phyloP scores from a whole-genome alignment of 495 filamentous ascomycete species.

The Apiosordaria backusii region DNA sequence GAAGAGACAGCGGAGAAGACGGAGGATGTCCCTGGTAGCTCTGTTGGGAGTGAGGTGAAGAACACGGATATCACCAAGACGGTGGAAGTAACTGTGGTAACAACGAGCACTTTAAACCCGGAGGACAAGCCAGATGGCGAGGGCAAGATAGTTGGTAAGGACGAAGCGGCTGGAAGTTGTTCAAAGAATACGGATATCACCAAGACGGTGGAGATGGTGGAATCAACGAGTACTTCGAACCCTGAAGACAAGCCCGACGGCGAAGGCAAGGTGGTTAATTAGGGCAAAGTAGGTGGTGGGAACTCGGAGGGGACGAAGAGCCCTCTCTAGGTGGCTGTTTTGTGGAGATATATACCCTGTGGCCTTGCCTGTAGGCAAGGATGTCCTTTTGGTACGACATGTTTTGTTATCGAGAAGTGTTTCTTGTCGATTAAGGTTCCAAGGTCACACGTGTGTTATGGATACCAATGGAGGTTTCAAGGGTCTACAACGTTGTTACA shows the following conservation, averaged over 20 bases:
- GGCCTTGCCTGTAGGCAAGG: too few relatives aligned
- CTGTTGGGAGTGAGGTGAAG: too few relatives aligned
- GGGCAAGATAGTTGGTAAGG: neutral
- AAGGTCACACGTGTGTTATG: neutral
- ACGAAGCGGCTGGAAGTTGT: neutral
- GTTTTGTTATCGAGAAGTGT: too few relatives aligned
- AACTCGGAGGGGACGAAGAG: neutral
- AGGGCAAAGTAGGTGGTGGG: neutral
- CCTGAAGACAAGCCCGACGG: neutral
- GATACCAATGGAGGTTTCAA: neutral
- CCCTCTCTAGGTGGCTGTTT: neutral
- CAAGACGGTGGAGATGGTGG: neutral
- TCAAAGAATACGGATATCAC: neutral
- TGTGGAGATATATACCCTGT: too few relatives aligned
- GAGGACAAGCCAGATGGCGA: neutral
- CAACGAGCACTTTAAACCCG: neutral
- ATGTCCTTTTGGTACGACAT: too few relatives aligned
- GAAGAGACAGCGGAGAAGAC: slow-evolving; percentile 24
- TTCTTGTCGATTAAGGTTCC: neutral
- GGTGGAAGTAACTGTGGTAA: neutral
- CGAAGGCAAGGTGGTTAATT: neutral
- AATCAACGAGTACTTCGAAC: neutral
- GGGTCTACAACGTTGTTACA: neutral
- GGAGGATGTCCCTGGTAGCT: too few relatives aligned
- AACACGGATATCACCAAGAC: neutral